phyloP scores from a whole-genome alignment of 495 filamentous ascomycete species.

The Xanthoparmelia taractica region DNA sequence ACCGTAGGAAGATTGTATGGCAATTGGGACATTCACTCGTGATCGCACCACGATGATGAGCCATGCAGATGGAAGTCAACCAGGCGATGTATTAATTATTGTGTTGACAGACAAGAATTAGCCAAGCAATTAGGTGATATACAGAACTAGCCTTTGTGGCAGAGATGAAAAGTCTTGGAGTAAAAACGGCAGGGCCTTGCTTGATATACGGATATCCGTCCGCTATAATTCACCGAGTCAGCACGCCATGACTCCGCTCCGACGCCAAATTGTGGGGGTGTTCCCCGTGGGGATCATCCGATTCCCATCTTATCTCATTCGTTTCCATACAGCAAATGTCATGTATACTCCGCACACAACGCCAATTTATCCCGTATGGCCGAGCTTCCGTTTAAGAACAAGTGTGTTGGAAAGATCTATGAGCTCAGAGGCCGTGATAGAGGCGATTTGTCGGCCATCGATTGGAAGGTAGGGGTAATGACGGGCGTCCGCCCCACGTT shows the following conservation, averaged over 20 bases:
- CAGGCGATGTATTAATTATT: not conserved
- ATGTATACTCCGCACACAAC: not conserved
- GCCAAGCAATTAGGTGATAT: not conserved
- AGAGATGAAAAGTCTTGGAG: not conserved
- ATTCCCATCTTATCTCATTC: too few species aligned
- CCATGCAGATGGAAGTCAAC: not conserved
- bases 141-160: not conserved
- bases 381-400: not conserved
- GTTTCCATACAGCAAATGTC: too few species aligned
- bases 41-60: not conserved
- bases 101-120: not conserved
- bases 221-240: not conserved
- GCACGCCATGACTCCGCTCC: not conserved
- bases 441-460: not conserved
- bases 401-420: not conserved
- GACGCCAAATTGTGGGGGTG: not conserved
- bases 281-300: not conserved
- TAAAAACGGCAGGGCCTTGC: not conserved
- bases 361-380: not conserved
- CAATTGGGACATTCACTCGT: not conserved
- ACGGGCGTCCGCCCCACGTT: conserved; percentile 11
- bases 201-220: not conserved
- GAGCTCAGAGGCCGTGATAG: not conserved
- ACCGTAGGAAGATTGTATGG: not conserved
- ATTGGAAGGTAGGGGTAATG: not conserved